Base-by-base conservation (phyloP, 2,329 filamentous ascomycete genomes). In the Fusarium redolens region DNA sequence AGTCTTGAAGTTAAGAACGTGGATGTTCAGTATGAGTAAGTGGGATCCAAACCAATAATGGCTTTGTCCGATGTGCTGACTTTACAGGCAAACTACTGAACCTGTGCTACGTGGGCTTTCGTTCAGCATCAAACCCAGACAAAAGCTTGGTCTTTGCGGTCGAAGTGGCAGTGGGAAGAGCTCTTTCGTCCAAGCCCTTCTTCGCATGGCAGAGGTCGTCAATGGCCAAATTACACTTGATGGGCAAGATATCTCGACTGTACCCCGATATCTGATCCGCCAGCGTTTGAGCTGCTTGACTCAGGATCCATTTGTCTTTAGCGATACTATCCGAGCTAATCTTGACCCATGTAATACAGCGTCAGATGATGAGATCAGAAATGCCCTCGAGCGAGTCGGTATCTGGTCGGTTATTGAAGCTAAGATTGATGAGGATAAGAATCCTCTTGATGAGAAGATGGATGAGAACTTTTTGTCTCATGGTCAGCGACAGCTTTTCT, bases 301-400 rank as follows among this genome's bases (percentile, higher is more conserved):
- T 1, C 88, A 90, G 78, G 88, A 89, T 38, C 82, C 86, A 0
- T 83, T 88, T 60, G 82, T 88, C 22, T 82, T 89, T 30, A 82
- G 82, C 4, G 86, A 86, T 20, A 86, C 80, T 0, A 79, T 90
- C 1, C 82, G 86, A 1, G 79, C 81, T n/a, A 90, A 90, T 51
- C 79, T 86, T 1, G 86, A 89, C 65, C 87, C 87, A 0, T 74
- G 79, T 3, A 72, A 71, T 1, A 73, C 74, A 10, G 78, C 79
- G 47, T 79, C 81, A 2, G 83, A 89, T 54, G 80, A 82, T 4
- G 78, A 78, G 1, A 85, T 89, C 56, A 80, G 82, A 43, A 71
- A 77, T 4, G 86, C 85, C 0, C 78, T 91, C 4, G 76, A 83
- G 15, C 83, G 84, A 20, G 86, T 88, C 0, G 82, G 84, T 7